Base-by-base conservation (phyloP, 2,329 filamentous ascomycete genomes). In the Fusarium circinatum region DNA sequence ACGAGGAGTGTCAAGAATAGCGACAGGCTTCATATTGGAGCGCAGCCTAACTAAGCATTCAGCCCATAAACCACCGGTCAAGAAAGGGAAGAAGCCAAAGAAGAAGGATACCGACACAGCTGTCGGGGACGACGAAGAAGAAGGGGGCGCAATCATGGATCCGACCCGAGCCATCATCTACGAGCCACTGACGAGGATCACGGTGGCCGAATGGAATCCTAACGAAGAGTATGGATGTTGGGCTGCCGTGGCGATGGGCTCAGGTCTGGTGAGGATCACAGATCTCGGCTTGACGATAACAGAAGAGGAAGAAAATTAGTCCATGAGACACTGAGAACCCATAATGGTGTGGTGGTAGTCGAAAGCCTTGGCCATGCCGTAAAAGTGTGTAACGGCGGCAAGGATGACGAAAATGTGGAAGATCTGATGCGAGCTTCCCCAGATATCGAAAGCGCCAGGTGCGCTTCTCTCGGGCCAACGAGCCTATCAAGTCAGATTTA, bases 381-480 rank as follows among this genome's bases (percentile, higher is more conserved):
- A 91, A 68, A 98, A 85, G 85, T 99, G 96, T 30, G 92, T 89
- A 3, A 89, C 88, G 1, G 94, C 96, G 1, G 96, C 96, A 69
- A 95, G 82, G 22, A 98, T 86, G 34, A 99, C 95, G 73, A 96
- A 88, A 44, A 97, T 85, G 84, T 99, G 96, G 82, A 99, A 99
- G 73, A 99, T 93, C 84, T 99, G 96, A 83, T 99, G 96, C 26
- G 94, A 98, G 80, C 92, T 95, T 42, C 96, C 96, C 89, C 93
- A 93, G 58, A 98, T 93, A 83, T 99, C 96, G 79, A 96, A 98
- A 13, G 82, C 86, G 3, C 94, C 94, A 0, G 96, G 96, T 49
- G 85, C 89, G 78, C 88, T 90, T 68, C 94, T 88, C 84, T 99
- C 96, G 0, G 96, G 96, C 83, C 96, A 91, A 42, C 96, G 91